Base-by-base conservation (phyloP, 768 basidiomycete genomes). In the Amyloporia xantha region DNA sequence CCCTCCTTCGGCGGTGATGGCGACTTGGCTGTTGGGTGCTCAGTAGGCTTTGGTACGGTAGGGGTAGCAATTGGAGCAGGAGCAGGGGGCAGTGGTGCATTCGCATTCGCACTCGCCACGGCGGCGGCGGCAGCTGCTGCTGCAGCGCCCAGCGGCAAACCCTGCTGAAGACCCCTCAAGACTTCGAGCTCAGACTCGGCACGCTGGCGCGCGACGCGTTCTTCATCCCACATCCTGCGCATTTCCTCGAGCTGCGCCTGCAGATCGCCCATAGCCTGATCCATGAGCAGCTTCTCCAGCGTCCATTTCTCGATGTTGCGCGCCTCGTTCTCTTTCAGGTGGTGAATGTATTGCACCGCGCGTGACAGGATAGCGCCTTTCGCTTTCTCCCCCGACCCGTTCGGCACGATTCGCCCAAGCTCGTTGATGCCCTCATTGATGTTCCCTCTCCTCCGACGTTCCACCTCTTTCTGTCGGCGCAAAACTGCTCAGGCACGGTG, bases 351-450 rank as follows among this genome's bases (percentile, higher is more conserved):
- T 58, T 88, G 82, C 30, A 92, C 92, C 1, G 93, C 91, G 27
- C 86, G 86, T 2, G 79, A 73, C 19, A 98, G 82, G 53, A 97
- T 86, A 2, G 87, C 86, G 17, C 91, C 90, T 62, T 98, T 96
- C 46, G 86, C 84, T 59, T 87, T 89, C 64, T 91, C 89, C 25
- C 89, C 88, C 0, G 86, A 82, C 23, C 84, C 87, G 56, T 84
- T 87, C 3, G 94, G 94, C 9, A 97, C 84, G 56, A 94, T 88
- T 0, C 84, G 79, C 0, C 87, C 86, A 13, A 98, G 82, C 58
- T 89, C 86, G 60, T 88, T 91, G 70, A 99, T 96, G 0, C 94
- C 94, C 54, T 94, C 88, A 67, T 95, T 96, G 69, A 99, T 97
- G 57, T 92, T 92, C 15, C 93, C 93, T 41, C 95, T 77, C 46